Evolutionary conservation across 495 filamentous ascomycete genomes (phyloP), one percentile per base, ranked within the genome.

Genomic region (Podospora fimiseda): DNA sequence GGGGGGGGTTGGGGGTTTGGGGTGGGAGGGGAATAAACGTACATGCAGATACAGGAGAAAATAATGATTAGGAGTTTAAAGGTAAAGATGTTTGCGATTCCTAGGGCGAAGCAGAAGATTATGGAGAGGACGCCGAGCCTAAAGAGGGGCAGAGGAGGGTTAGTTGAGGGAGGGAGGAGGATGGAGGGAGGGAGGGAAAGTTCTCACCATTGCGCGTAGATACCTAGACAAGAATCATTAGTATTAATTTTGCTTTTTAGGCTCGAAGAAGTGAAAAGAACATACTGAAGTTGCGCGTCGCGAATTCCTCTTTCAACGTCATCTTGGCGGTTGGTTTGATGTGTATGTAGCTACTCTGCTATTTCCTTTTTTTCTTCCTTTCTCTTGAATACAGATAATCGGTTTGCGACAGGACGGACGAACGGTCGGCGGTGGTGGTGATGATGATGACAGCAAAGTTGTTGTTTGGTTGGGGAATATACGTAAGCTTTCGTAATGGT

Each of bases 121-220:
- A 99, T 94, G 72, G 86, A 89, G 38, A 97, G 64, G 54, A 99
- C 89, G 51, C 94, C 93, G 55, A 90, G 87, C 94, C 93, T 98
- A 50, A n/a, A n/a, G n/a, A n/a, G n/a, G n/a, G n/a, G n/a, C n/a
- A n/a, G n/a, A n/a, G n/a, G n/a, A n/a, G n/a, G n/a, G n/a, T n/a
- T n/a, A n/a, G 94, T 46, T n/a, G 11, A 46, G 42, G 30, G 4
- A 48, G 45, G 27, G 6, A 33, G 27, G 27, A 33, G 27, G 58
- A 51, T 47, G n/a, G 44, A 46, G 27, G 23, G 43, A 16, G 36
- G 33, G 30, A 47, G 6, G 4, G 80, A n/a, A n/a, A n/a, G n/a
- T n/a, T n/a, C 86, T 81, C 70, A 98, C 93, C 93, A 98, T 94
- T 98, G 93, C 68, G 88, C 93, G 67, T 98, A 98, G 74, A 98